Percentiles rank a stretch among this genome's conserved stretches.
phyloP scores from a whole-genome alignment of 176 grass and related monocot genomes.

The Zoysia pacifica region DNA sequence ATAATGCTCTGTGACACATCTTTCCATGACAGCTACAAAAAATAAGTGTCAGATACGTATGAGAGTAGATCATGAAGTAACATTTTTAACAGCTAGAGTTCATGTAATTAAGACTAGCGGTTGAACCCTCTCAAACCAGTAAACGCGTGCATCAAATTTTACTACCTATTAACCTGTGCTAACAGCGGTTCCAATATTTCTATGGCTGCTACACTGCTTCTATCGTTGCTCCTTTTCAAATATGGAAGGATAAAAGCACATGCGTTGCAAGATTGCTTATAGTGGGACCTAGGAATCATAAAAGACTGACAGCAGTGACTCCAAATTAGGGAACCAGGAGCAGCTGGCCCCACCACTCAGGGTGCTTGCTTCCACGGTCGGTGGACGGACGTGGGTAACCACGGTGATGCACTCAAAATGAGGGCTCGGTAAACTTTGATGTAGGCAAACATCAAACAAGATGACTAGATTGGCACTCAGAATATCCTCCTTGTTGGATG shows the following conservation, averaged over 20 bases:
- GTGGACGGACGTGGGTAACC: not conserved
- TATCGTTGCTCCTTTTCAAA: not conserved
- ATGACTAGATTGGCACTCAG: slow-evolving; percentile 38
- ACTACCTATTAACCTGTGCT: not conserved
- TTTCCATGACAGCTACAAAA: not conserved
- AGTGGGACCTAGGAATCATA: slow-evolving; percentile 35
- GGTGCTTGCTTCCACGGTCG: slow-evolving; percentile 32
- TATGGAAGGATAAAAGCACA: slow-evolving; percentile 3
- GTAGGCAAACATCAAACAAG: slow-evolving; percentile 44
- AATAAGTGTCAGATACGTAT: not conserved
- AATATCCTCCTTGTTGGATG: slow-evolving; percentile 23
- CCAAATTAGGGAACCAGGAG: slow-evolving; percentile 27
- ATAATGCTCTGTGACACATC: slow-evolving; percentile 11
- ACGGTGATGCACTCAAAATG: slow-evolving; percentile 27
- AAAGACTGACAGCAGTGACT: slow-evolving; percentile 20
- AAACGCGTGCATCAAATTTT: not conserved
- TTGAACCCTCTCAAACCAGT: not conserved
- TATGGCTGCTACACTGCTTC: slow-evolving; percentile 29
- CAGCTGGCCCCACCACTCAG: slow-evolving; percentile 25
- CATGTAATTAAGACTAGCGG: not conserved
- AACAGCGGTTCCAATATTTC: slow-evolving; percentile 15
- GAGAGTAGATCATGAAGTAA: not conserved
- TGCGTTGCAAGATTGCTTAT: slow-evolving; percentile 23
- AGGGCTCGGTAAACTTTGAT: slow-evolving; percentile 34
- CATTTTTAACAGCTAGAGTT: not conserved